Evolutionary conservation across 148 eudicot species (phyloP).

Genomic region (Silene latifolia): DNA sequence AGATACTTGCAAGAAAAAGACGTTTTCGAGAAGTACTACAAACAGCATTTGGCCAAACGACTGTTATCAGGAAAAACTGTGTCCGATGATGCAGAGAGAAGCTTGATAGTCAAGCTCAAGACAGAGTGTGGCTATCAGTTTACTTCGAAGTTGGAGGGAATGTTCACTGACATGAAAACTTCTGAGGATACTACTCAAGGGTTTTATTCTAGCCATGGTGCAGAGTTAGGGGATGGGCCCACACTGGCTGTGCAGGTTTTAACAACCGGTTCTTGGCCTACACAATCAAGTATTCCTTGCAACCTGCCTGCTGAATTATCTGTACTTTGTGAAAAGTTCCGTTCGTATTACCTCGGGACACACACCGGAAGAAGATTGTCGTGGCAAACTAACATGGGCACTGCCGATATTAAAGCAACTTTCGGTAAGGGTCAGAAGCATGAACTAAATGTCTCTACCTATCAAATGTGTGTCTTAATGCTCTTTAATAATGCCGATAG

Average conservation of each 20-base stretch:
- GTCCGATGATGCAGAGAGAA: conserved; percentile 84
- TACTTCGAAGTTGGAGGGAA: conserved; percentile 77
- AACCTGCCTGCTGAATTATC: conserved; percentile 71
- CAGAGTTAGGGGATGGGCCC: conserved; percentile 64
- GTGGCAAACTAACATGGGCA: conserved; percentile 87
- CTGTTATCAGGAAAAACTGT: conserved; percentile 74
- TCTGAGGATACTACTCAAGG: conserved; percentile 89
- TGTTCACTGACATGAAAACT: conserved; percentile 86
- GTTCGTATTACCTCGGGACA: conserved; percentile 76
- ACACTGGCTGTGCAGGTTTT: conserved; percentile 63
- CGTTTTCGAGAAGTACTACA: conserved; percentile 73
- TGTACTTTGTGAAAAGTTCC: conserved; percentile 62
- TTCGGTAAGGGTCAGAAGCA: conserved; percentile 78
- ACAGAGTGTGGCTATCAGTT: conserved; percentile 86
- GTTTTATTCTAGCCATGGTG: conserved; percentile 51
- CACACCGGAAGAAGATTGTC: conserved; percentile 75
- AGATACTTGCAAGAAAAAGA: conserved; percentile 82
- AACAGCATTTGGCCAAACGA: conserved; percentile 80
- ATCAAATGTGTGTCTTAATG: conserved; percentile 84
- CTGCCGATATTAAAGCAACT: conserved; percentile 69
- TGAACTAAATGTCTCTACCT: conserved; percentile 75
- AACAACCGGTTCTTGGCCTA: conserved; percentile 85
- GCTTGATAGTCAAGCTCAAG: conserved; percentile 70
- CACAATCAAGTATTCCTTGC: conserved; percentile 68
- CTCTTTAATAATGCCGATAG: conserved; percentile 65